Evolutionary conservation across 1,284 basidiomycete species (phyloP), one percentile per base, ranked within the genome.

Genomic region (Flammula alnicola): DNA sequence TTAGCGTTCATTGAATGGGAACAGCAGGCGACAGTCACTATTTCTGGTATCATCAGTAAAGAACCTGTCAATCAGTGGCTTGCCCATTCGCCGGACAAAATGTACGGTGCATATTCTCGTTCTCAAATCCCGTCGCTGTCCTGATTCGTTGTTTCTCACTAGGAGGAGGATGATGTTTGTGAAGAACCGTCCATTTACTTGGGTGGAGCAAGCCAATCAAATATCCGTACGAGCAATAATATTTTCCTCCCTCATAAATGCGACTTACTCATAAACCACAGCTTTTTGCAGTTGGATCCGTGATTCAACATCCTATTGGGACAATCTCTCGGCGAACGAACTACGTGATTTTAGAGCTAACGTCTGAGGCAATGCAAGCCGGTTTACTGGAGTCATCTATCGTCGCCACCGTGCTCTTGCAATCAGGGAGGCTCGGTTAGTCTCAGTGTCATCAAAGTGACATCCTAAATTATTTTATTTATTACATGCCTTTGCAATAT

Each of bases 1-100:
- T 56, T 80, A 40, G 82, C 75, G 1, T 63, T 75, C 56, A 61
- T 84, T 27, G 75, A 80, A 52, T 84, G 83, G 81, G 66, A 67
- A 41, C 61, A 63, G 1, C 68, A 66, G 14, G 71, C 80, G 3
- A 69, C 64, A 8, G 66, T 85, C 20, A 77, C 81, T 55, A 72
- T 80, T 30, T 69, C 68, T 2, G 68, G 70, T 5, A 55, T 72
- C 6, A 52, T 74, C 3, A 51, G 61, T 2, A 74, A 72, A 4
- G 10, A 22, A 54, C 54, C 62, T 9, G 65, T 72, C 16, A 67
- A 65, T 1, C 73, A 75, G 17, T 84, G 83, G 83, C 62, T 84
- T 10, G 59, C 62, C 7, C 63, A 80, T 6, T 68, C 76, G 0
- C 51, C 70, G 0, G 77, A 79, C 48, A 29, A 9, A 22, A 36